phyloP scores from a whole-genome alignment of 2,329 filamentous ascomycete species.

The Fusarium albidum region DNA sequence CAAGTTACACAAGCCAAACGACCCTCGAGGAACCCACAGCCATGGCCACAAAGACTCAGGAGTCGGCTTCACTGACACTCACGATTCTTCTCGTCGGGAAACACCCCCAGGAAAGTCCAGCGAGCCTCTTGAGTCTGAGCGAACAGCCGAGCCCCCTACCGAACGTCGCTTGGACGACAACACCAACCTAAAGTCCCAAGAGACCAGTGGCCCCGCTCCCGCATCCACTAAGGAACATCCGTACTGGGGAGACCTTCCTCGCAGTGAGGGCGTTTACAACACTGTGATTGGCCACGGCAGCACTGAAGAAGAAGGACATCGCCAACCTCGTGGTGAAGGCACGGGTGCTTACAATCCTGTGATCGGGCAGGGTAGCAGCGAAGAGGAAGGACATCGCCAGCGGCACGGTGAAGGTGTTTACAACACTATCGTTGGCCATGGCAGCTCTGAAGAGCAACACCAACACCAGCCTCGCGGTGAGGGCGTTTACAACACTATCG shows the following conservation, averaged over 20 bases:
- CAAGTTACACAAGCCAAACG: slow-evolving; percentile 33
- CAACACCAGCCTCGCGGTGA: slow-evolving; percentile 19
- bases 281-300: no score
- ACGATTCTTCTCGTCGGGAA: neutral
- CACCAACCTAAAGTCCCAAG: neutral
- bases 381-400: no score
- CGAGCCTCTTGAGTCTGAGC: slow-evolving; percentile 3
- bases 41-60: slow-evolving; percentile 30
- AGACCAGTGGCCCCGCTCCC: slow-evolving; percentile 1
- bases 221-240: slow-evolving; percentile 20
- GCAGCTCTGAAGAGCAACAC: slow-evolving; percentile 18
- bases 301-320: no score
- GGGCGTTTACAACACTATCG: no score
- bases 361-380: no score
- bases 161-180: neutral
- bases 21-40: slow-evolving; percentile 23
- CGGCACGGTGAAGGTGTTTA: no score
- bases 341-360: no score
- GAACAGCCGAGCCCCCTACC: neutral
- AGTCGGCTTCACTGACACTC: slow-evolving; percentile 12
- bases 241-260: slow-evolving; percentile 33
- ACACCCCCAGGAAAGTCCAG: slow-evolving; percentile 7
- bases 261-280: slow-evolving; percentile 6
- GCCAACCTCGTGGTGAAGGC: no score
- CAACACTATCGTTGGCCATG: slow-evolving; percentile 26